phyloP scores from a whole-genome alignment of 2,329 filamentous ascomycete genomes.

The Epichloe baconii region DNA sequence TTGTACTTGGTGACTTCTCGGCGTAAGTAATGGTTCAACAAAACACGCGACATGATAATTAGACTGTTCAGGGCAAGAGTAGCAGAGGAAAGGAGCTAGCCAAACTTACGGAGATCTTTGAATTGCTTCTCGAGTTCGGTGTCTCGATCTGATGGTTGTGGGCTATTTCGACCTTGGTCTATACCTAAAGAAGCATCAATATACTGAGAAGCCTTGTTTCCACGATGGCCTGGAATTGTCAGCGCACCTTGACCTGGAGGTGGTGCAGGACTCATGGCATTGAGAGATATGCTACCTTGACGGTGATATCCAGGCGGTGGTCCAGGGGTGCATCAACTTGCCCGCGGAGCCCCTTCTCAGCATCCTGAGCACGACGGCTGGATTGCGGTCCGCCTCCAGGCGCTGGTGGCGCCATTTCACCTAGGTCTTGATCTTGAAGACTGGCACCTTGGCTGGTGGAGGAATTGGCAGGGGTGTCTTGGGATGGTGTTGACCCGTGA shows the following conservation, averaged over 20 bases:
- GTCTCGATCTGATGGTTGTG: slow-evolving; percentile 37
- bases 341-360: slow-evolving; percentile 32
- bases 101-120: slow-evolving; percentile 40
- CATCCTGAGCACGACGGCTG: slow-evolving; percentile 35
- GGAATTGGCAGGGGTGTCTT: slow-evolving; percentile 13
- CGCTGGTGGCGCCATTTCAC: slow-evolving; percentile 30
- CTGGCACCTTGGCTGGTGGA: not conserved
- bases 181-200: slow-evolving; percentile 27
- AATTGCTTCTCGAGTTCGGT: slow-evolving; percentile 40
- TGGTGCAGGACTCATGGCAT: slow-evolving; percentile 29
- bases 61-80: not conserved
- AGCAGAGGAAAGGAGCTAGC: not conserved
- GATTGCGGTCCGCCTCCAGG: slow-evolving; percentile 29
- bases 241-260: slow-evolving; percentile 18
- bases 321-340: slow-evolving; percentile 30
- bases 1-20: slow-evolving; percentile 80
- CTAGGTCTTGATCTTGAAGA: slow-evolving; percentile 18
- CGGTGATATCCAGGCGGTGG: slow-evolving; percentile 41
- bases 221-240: slow-evolving; percentile 26
- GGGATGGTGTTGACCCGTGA: slow-evolving; percentile 22
- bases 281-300: slow-evolving; percentile 32
- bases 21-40: slow-evolving; percentile 7
- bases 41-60: not conserved
- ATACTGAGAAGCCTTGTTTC: slow-evolving; percentile 26
- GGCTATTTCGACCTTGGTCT: slow-evolving; percentile 42